Percentiles rank a stretch among this genome's conserved stretches.
These are phyloP conservation scores for Talaromyces sp. DNA, from an alignment of 2,329 filamentous ascomycete species.

Conservation along the genomic window DNA sequence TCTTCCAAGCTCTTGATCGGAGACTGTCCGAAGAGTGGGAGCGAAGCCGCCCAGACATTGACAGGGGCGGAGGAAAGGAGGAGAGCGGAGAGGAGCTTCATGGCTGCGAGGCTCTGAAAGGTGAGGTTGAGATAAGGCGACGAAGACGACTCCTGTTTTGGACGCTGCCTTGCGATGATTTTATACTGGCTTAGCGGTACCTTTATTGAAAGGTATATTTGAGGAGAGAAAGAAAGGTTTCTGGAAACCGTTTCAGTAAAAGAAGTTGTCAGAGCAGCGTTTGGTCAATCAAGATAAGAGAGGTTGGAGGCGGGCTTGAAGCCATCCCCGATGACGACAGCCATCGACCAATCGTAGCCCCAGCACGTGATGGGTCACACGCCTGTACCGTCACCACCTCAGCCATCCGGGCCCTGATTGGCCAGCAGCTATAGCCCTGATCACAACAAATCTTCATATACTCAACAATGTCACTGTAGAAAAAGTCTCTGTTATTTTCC, in stretches of 20 bases:
- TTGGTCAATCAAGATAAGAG: neutral
- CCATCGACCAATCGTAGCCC: conserved; percentile 10
- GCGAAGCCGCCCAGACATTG: conserved; percentile 42
- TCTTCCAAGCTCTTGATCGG: conserved; percentile 50
- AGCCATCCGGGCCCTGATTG: neutral
- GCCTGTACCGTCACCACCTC: conserved; percentile 12
- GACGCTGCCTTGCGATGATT: neutral
- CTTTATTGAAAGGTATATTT: neutral
- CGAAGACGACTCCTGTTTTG: neutral
- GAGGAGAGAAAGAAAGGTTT: neutral
- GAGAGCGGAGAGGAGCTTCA: conserved; percentile 43
- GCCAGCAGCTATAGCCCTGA: neutral
- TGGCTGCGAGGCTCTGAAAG: conserved; percentile 21
- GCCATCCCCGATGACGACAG: conserved; percentile 17
- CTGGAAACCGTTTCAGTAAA: neutral
- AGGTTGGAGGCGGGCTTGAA: conserved; percentile 9
- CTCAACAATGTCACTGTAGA: neutral
- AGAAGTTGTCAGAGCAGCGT: neutral
- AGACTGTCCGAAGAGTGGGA: conserved; percentile 52
- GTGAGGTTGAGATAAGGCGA: conserved; percentile 9
- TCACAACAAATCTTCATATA: neutral
- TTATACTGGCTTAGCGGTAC: too few relatives aligned
- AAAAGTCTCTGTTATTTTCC: neutral
- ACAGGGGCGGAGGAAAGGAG: conserved; percentile 46
- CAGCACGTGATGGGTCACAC: conserved; percentile 17